These are phyloP conservation scores for Cochlearia excelsa DNA, from an alignment of 345 rosid species.

Conservation along the genomic window DNA sequence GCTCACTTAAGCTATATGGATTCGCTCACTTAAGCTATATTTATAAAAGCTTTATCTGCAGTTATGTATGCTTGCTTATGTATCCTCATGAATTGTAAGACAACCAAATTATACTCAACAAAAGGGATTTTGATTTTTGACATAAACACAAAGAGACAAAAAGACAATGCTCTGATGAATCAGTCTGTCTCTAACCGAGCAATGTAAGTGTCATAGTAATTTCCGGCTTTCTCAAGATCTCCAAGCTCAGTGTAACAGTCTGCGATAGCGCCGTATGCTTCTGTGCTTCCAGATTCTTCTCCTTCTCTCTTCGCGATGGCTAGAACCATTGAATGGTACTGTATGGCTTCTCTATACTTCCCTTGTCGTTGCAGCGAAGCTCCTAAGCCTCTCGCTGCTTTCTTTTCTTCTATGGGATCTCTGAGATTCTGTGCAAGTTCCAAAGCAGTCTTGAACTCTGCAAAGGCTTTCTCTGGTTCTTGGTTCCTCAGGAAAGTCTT, in stretches of 20 bases:
- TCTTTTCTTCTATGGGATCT: conserved; percentile 82
- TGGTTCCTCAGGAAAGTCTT: conserved; percentile 83
- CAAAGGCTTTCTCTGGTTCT: conserved; percentile 69
- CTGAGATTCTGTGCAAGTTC: conserved; percentile 67
- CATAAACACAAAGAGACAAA: conserved; percentile 18
- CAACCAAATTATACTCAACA: conserved; percentile 25
- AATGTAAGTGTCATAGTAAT: conserved; percentile 75
- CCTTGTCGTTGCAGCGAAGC: conserved; percentile 92
- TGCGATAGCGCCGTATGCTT: conserved; percentile 94
- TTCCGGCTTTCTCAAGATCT: conserved; percentile 85
- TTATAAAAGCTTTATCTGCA: conserved; percentile 18
- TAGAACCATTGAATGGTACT: conserved; percentile 75
- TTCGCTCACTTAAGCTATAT: conserved; percentile 23
- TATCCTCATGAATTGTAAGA: conserved; percentile 23
- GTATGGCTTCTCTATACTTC: conserved; percentile 70
- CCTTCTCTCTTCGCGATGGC: conserved; percentile 64
- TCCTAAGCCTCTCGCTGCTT: conserved; percentile 95
- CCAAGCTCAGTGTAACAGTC: conserved; percentile 94
- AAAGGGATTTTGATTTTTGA: conserved; percentile 27
- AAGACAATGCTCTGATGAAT: conserved; percentile 10
- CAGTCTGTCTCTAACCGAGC: conserved; percentile 75
- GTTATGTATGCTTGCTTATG: conserved; percentile 30
- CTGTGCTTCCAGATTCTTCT: conserved; percentile 84
- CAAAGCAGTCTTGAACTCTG: conserved; percentile 69
- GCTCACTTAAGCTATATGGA: conserved; percentile 18